A percentile compares a stretch with the other conserved stretches of the same genome.
These are phyloP conservation scores for Passiflora organensis DNA, from an alignment of 345 rosid genomes.

Conservation along the genomic window DNA sequence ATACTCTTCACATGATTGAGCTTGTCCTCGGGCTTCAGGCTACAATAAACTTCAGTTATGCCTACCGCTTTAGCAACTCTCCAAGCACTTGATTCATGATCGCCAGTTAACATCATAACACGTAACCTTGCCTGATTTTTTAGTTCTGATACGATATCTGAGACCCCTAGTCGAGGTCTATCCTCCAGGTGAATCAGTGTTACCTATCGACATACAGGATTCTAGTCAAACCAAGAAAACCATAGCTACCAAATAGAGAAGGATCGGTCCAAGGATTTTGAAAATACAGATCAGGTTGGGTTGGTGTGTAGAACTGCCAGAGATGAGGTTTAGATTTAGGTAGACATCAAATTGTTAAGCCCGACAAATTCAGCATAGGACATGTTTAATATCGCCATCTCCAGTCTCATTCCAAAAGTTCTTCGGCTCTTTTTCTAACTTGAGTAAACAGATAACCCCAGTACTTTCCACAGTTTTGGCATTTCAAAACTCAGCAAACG, in stretches of 20 bases:
- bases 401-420: too few species aligned
- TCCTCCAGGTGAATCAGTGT: constrained; percentile 95
- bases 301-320: too few species aligned
- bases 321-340: too few species aligned
- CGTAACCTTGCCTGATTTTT: constrained; percentile 56
- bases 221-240: constrained; percentile 4
- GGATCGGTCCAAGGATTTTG: too few species aligned
- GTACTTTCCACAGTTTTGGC: too few species aligned
- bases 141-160: constrained; percentile 63
- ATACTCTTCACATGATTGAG: constrained; percentile 70
- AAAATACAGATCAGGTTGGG: too few species aligned
- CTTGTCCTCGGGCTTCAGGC: constrained; percentile 93
- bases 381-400: too few species aligned
- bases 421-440: too few species aligned
- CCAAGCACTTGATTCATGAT: constrained; percentile 88
- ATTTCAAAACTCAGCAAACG: background rate
- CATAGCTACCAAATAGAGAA: background rate
- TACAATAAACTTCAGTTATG: constrained; percentile 68
- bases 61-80: constrained; percentile 92
- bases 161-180: constrained; percentile 79
- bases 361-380: too few species aligned
- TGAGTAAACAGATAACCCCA: too few species aligned
- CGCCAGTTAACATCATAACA: constrained; percentile 91
- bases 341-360: too few species aligned
- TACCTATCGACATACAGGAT: constrained; percentile 39